Evolutionary conservation across 208 protist species (phyloP).

Genomic region (Zelonia costaricensis): DNA sequence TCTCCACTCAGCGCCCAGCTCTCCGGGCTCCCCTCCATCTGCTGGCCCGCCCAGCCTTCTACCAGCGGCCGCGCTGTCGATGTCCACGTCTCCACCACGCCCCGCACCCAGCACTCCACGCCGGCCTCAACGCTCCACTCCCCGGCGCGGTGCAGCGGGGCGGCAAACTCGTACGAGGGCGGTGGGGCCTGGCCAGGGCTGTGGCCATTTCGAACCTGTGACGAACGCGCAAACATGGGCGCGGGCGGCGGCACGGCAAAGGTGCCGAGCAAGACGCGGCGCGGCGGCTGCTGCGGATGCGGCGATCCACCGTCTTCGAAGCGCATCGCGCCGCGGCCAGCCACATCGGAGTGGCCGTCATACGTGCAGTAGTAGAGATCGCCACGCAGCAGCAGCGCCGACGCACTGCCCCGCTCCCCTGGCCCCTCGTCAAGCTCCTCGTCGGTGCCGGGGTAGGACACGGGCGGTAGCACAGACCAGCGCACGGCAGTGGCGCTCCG

Average conservation of each 20-base stretch:
- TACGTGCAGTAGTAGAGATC: conserved; percentile 6
- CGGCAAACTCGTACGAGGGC: conserved; percentile 2
- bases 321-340: neutral
- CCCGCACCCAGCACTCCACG: conserved; percentile 16
- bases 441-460: conserved; percentile 1
- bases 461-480: conserved; percentile 2
- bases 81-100: conserved; percentile 12
- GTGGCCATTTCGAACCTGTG: neutral
- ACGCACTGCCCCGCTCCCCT: neutral
- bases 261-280: conserved; percentile 11
- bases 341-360: neutral
- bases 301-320: neutral
- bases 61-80: no score
- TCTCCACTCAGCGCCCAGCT: neutral
- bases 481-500: conserved; percentile 8
- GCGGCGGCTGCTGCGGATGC: neutral
- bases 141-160: conserved; percentile 1
- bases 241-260: conserved; percentile 5
- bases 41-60: no score
- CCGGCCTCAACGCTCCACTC: conserved; percentile 10
- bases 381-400: neutral
- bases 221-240: neutral
- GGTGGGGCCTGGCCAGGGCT: neutral
- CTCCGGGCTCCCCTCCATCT: neutral
- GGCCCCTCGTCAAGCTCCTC: neutral